A percentile compares a stretch with the other conserved stretches of the same genome.
phyloP scores from a whole-genome alignment of 306 rosid genomes.

The Cucurbita argyrosperma region DNA sequence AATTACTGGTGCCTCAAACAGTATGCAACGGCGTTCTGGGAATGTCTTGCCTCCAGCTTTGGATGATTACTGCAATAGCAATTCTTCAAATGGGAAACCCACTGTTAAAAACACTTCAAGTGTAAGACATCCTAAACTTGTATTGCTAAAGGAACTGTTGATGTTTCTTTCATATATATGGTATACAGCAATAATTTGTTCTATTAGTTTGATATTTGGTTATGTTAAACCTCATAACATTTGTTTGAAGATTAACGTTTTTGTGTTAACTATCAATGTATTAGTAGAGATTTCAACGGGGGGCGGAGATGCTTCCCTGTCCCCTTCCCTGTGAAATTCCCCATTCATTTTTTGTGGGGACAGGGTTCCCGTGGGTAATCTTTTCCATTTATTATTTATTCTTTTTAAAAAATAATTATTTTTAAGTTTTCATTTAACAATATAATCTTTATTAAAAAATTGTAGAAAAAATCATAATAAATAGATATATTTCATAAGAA shows the following conservation, averaged over 20 bases:
- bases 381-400: too few relatives aligned
- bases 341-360: too few relatives aligned
- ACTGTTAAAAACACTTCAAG: slow-evolving; percentile 33
- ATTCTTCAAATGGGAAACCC: slow-evolving; percentile 44
- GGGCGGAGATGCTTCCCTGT: too few relatives aligned
- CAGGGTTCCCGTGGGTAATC: too few relatives aligned
- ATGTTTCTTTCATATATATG: neutral
- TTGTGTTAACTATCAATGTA: neutral
- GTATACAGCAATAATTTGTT: neutral
- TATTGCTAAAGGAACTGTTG: neutral
- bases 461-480: too few relatives aligned
- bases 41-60: slow-evolving; percentile 63
- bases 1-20: slow-evolving; percentile 57
- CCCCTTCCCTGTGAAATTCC: too few relatives aligned
- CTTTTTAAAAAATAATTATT: too few relatives aligned
- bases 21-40: slow-evolving; percentile 62
- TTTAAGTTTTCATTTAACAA: too few relatives aligned
- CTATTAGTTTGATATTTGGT: neutral
- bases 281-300: too few relatives aligned
- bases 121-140: slow-evolving; percentile 31
- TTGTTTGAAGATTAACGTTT: neutral
- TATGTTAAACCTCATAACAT: neutral
- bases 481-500: too few relatives aligned
- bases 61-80: slow-evolving; percentile 39
- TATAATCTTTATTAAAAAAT: too few relatives aligned